Evolutionary conservation across 1,284 basidiomycete species (phyloP).

Genomic region (Tausonia pullulans): DNA sequence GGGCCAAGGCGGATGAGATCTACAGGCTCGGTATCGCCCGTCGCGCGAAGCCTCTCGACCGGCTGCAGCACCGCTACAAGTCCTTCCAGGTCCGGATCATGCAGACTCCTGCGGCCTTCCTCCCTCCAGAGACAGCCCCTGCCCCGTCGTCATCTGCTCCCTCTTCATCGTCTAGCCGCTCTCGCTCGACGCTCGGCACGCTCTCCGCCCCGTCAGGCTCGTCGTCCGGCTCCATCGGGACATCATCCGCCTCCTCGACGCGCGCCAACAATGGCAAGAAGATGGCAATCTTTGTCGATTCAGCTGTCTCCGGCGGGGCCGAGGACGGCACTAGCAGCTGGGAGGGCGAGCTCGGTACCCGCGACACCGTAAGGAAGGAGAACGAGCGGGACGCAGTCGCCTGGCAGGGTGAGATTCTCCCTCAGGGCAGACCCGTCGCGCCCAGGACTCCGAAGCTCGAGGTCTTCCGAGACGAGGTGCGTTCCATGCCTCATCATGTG

Average conservation of each 20-base stretch:
- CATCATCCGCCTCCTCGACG: conserved; percentile 16
- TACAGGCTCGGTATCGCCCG: conserved; percentile 76
- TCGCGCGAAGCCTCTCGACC: conserved; percentile 66
- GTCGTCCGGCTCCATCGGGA: neutral
- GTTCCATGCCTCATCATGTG: conserved; percentile 9
- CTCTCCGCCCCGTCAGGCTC: conserved; percentile 1
- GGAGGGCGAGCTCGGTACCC: conserved; percentile 39
- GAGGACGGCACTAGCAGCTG: conserved; percentile 21
- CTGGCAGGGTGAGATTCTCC: conserved; percentile 41
- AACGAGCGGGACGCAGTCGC: conserved; percentile 38
- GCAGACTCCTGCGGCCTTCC: conserved; percentile 29
- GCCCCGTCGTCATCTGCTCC: conserved; percentile 2
- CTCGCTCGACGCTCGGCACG: conserved; percentile 11
- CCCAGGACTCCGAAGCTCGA: conserved; percentile 40
- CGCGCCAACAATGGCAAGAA: conserved; percentile 24
- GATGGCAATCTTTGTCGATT: conserved; percentile 37
- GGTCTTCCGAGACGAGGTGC: conserved; percentile 40
- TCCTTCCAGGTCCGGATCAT: conserved; percentile 68
- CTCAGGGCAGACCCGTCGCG: conserved; percentile 20
- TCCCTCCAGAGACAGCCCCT: conserved; percentile 15
- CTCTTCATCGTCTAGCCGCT: conserved; percentile 3
- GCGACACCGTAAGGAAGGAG: conserved; percentile 39
- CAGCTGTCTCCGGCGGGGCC: conserved; percentile 16
- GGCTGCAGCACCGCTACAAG: conserved; percentile 69
- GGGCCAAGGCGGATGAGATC: conserved; percentile 65